A percentile compares a stretch with the other conserved stretches of the same genome.
phyloP scores from a whole-genome alignment of 352 stramenopile species.

The Phytopythium helicoides region DNA sequence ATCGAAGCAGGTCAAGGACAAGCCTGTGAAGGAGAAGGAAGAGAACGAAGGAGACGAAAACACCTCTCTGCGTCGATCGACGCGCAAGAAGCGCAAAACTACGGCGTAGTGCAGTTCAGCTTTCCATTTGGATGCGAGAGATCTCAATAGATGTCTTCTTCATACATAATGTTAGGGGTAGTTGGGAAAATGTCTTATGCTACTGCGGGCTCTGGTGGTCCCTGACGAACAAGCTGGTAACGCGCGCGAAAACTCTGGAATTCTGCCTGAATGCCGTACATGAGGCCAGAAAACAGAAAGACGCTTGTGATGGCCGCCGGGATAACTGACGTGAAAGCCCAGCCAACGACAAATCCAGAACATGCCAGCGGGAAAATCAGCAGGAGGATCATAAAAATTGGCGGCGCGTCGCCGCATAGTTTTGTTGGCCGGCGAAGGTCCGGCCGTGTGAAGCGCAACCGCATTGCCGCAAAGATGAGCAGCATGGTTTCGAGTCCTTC shows the following conservation, averaged over 20 bases:
- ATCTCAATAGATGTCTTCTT: background rate
- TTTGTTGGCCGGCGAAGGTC: conserved; percentile 36
- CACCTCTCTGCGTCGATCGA: conserved; percentile 28
- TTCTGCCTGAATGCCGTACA: conserved; percentile 48
- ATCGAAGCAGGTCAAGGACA: background rate
- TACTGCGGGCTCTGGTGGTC: background rate
- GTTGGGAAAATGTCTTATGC: background rate
- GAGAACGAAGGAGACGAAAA: conserved; percentile 11
- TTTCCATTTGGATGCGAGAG: background rate
- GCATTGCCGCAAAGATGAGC: conserved; percentile 37
- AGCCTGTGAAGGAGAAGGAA: conserved; percentile 10
- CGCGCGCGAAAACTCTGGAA: conserved; percentile 36
- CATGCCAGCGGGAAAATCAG: conserved; percentile 32
- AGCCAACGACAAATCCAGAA: conserved; percentile 30
- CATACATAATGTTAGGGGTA: background rate
- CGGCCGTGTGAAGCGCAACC: conserved; percentile 32
- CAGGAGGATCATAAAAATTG: conserved; percentile 26
- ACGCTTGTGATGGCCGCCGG: conserved; percentile 33
- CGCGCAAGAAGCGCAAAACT: conserved; percentile 47
- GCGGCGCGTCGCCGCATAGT: conserved; percentile 34
- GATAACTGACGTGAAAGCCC: conserved; percentile 40
- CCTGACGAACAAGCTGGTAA: conserved; percentile 15
- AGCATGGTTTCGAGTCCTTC: conserved; percentile 37
- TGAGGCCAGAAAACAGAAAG: conserved; percentile 49
- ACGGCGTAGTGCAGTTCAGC: background rate